phyloP scores from a whole-genome alignment of 23 red algal genomes.

The Gracilaria gracilis region DNA sequence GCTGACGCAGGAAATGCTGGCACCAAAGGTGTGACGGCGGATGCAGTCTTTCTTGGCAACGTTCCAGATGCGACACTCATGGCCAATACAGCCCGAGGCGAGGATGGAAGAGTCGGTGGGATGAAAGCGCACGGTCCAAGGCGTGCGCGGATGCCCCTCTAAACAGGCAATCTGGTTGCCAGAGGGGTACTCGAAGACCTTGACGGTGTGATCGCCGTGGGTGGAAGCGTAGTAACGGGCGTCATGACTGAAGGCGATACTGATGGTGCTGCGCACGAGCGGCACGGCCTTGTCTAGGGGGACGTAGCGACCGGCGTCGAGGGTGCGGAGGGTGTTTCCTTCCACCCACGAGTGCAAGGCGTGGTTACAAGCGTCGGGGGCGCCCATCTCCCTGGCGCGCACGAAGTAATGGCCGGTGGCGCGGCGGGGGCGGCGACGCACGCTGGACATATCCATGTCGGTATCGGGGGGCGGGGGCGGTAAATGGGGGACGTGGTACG shows the following conservation, averaged over 20 bases:
- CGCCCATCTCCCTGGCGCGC: constrained; percentile 31
- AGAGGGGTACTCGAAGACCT: constrained; percentile 84
- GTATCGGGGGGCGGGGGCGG: not conserved
- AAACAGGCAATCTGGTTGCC: constrained; percentile 69
- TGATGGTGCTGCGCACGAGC: constrained; percentile 81
- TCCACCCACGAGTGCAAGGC: constrained; percentile 32
- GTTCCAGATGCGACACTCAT: constrained; percentile 85
- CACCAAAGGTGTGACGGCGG: constrained; percentile 59
- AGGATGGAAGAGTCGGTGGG: constrained; percentile 70
- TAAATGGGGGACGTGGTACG: constrained; percentile 17
- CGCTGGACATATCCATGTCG: constrained; percentile 12
- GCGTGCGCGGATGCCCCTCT: constrained; percentile 85
- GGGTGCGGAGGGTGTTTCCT: constrained; percentile 19
- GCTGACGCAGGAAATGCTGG: constrained; percentile 75
- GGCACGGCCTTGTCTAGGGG: constrained; percentile 35
- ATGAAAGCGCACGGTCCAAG: constrained; percentile 92
- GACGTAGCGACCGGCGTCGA: constrained; percentile 70
- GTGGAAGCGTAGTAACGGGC: constrained; percentile 83
- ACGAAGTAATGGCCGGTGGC: constrained; percentile 41
- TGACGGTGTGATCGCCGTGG: constrained; percentile 93
- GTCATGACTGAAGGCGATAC: constrained; percentile 84
- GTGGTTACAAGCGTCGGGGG: not conserved
- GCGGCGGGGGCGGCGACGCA: constrained; percentile 20
- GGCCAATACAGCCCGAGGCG: constrained; percentile 85
- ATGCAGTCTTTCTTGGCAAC: constrained; percentile 50